Conservation (phyloP, 768 basidiomycete genomes). For the Lactarius vividus region DNA sequence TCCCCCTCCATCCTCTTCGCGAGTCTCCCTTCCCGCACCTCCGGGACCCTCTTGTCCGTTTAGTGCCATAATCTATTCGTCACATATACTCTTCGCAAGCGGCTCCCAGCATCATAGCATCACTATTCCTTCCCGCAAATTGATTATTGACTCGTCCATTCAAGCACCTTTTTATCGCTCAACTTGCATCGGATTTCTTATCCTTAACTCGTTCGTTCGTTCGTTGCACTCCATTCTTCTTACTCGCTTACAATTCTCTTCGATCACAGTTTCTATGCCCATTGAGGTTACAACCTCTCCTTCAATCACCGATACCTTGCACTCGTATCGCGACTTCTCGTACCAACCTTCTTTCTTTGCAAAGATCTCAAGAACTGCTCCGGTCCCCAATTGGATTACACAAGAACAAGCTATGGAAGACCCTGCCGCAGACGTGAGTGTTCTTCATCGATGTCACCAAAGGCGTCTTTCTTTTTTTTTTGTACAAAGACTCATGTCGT, state of each 20-base stretch:
- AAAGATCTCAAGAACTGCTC: slow-evolving; percentile 31
- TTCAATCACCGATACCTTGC: slow-evolving; percentile 44
- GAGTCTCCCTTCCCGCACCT: slow-evolving; percentile 10
- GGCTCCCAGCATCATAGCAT: slow-evolving; percentile 37
- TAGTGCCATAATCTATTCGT: slow-evolving; percentile 30
- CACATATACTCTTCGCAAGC: slow-evolving; percentile 29
- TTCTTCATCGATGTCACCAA: slow-evolving; percentile 10
- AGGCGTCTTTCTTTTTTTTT: neutral
- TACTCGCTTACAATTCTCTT: slow-evolving; percentile 30
- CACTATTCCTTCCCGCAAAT: slow-evolving; percentile 43
- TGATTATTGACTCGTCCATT: slow-evolving; percentile 49
- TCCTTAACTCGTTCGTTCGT: slow-evolving; percentile 47
- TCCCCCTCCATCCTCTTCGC: slow-evolving; percentile 21
- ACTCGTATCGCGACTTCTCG: slow-evolving; percentile 36
- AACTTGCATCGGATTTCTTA: slow-evolving; percentile 48
- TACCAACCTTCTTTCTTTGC: slow-evolving; percentile 36
- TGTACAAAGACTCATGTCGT: slow-evolving; percentile 19
- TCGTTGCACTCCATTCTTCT: slow-evolving; percentile 20
- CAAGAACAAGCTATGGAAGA: slow-evolving; percentile 40
- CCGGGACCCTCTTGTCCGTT: slow-evolving; percentile 35
- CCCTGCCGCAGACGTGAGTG: slow-evolving; percentile 26
- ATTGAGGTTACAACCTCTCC: slow-evolving; percentile 57
- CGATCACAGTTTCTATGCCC: slow-evolving; percentile 56
- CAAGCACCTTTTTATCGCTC: slow-evolving; percentile 46
- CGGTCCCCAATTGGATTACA: slow-evolving; percentile 48